Base-by-base conservation (phyloP, 1,284 basidiomycete genomes). In the Cutaneotrichosporon sp. region DNA sequence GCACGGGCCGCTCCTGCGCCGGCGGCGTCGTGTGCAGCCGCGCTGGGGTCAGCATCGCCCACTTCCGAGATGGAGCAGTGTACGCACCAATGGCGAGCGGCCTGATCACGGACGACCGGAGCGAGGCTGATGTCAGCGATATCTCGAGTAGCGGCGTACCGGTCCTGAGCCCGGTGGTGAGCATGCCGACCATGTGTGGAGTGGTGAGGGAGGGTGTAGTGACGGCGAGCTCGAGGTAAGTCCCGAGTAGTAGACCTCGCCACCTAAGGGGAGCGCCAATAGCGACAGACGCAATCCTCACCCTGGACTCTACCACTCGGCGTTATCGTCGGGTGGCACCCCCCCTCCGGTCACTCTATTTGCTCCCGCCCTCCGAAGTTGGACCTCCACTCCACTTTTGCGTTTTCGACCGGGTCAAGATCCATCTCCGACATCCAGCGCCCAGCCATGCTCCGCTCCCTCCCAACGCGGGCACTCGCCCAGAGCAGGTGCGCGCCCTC, bases 1-100 rank as follows among this genome's bases (percentile, higher is more conserved):
- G 36, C 71, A 77, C 33, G 78, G 72, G 47, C 71, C 75, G 22
- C 73, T 73, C 33, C 71, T 72, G 64, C 68, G 61, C 72, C 69
- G 58, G 72, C 64, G 52, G 67, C 66, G 67, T 51, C 24, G 67
- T 72, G 60, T 68, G 59, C 56, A 77, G 54, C 54, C 76, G 70
- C 46, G 63, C 24, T 42, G 50, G 31, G 16, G 27, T 50, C 14
- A 29, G 16, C 27, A n/a, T 31, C 27, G 25, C 38, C 18, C 14
- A 31, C 18, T 27, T 20, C 8, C n/a, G n/a, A n/a, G n/a, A n/a
- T n/a, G n/a, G 49, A 29, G 29, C 10, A 10, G 27, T 1, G 43
- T 14, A 46, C 59, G 16, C 43, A 59, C 58, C 62, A 25, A 58
- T 53, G 46, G 73, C 71, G 36, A 74, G 61, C 11, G 72, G 73